A percentile compares a stretch with the other conserved stretches of the same genome.
These are phyloP conservation scores for Phialocephala sp. DNA, from an alignment of 2,329 filamentous ascomycete genomes.

Conservation along the genomic window DNA sequence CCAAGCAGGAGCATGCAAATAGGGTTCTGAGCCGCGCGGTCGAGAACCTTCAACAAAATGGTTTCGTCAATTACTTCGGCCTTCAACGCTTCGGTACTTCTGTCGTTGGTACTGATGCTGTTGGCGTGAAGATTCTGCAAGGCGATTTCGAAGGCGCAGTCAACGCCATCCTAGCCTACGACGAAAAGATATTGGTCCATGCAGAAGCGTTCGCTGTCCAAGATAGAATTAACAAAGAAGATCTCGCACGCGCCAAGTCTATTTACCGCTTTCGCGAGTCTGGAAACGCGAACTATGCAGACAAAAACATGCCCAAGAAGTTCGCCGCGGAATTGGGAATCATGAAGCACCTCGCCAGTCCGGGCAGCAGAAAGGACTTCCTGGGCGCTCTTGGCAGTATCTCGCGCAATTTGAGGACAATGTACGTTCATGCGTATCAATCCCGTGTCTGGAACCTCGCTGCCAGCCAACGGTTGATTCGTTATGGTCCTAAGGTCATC, in stretches of 20 bases:
- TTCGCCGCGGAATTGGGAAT: constrained; percentile 82
- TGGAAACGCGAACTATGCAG: constrained; percentile 62
- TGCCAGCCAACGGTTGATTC: constrained; percentile 79
- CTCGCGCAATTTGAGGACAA: constrained; percentile 80
- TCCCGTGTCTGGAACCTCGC: constrained; percentile 92
- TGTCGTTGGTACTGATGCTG: constrained; percentile 79
- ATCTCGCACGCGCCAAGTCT: constrained; percentile 77
- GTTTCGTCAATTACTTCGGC: constrained; percentile 98
- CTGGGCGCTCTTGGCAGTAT: constrained; percentile 82
- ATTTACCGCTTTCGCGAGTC: constrained; percentile 75
- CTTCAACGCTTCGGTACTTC: constrained; percentile 97
- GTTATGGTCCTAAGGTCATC: constrained; percentile 75
- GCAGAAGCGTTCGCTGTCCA: constrained; percentile 49
- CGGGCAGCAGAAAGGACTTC: constrained; percentile 66
- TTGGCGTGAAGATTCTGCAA: constrained; percentile 84
- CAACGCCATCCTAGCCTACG: constrained; percentile 76
- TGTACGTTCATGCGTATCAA: constrained; percentile 98
- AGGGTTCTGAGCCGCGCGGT: constrained; percentile 64
- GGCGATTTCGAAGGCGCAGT: constrained; percentile 83
- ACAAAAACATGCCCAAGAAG: constrained; percentile 74
- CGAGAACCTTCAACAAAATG: constrained; percentile 69
- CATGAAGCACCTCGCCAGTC: constrained; percentile 75
- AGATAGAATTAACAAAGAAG: constrained; percentile 70
- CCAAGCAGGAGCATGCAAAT: constrained; percentile 51
- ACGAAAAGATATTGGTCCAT: constrained; percentile 63